Evolutionary conservation across 2,329 filamentous ascomycete species (phyloP), one percentile per base, ranked within the genome.

Genomic region (Didymellaceae sp.): DNA sequence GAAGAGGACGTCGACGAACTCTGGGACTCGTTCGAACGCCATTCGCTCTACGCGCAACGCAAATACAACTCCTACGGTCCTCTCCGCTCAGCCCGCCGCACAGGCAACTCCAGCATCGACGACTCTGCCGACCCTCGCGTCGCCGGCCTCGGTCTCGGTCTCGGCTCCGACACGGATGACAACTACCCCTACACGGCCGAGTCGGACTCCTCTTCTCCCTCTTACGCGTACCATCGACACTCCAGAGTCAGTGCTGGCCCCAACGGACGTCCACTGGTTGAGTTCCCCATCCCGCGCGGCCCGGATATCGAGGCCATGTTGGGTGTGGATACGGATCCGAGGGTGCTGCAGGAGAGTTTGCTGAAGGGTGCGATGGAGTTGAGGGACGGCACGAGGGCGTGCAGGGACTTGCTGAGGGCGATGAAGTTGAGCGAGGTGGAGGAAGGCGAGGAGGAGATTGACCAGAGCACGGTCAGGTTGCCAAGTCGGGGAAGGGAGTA

Each of bases 1-100:
- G 68, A 72, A 32, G 68, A 71, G 42, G 69, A 72, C 28, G 51
- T 70, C 11, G 70, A 73, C 52, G 67, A 71, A 16, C 61, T 70
- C 7, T 73, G 69, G 69, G 69, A 72, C 16, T 48, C 34, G 1
- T 65, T 70, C 26, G 69, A 72, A 21, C 62, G 62, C 2, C 39
- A 58, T 2, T 57, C 52, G 3, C 40, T 62, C 3, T 52, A 52
- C 11, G 26, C 16, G 4, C 57, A 62, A 21, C 55, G 58, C 3
- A 54, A 58, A n/a, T 51, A 53, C 34, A 45, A 54, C 16, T 46
- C 52, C 24, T 58, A 58, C 40, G 52, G 37, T 13, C 39, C 52
- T 1, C 50, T 59, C n/a, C 46, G 57, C 8, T 52, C 53, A 2
- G 28, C 52, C 14, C 59, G 63, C 14, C 58, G 61, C 37, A 55